Evolutionary conservation across 2,329 filamentous ascomycete genomes (phyloP).

Genomic region (Fusarium equiseti): DNA sequence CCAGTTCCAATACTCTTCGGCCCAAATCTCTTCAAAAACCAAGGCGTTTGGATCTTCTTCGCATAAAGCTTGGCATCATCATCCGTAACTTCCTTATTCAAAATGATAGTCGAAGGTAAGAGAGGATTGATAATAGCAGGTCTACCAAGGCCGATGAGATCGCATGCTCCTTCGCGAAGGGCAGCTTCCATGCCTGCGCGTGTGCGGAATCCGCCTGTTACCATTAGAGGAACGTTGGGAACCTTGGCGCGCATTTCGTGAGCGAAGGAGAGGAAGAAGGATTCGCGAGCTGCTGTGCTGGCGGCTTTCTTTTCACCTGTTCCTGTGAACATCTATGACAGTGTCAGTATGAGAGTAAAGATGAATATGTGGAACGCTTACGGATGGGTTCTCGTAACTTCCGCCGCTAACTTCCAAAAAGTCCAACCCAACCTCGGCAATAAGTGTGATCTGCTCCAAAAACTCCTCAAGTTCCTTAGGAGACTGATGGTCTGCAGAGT

Average conservation of each 20-base stretch:
- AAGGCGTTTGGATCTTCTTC: constrained; percentile 23
- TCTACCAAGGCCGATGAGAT: constrained; percentile 57
- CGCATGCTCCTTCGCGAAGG: constrained; percentile 54
- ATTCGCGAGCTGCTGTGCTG: constrained; percentile 68
- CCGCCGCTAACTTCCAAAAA: constrained; percentile 78
- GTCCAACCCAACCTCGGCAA: constrained; percentile 66
- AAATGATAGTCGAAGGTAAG: constrained; percentile 50
- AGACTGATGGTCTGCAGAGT: constrained; percentile 68
- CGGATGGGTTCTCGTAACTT: constrained; percentile 65
- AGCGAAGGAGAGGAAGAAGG: constrained; percentile 77
- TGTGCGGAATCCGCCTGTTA: constrained; percentile 73
- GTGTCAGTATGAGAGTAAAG: not conserved
- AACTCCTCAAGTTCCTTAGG: constrained; percentile 60
- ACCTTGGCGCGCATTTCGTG: constrained; percentile 61
- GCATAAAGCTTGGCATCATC: constrained; percentile 31
- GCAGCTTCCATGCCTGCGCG: constrained; percentile 57
- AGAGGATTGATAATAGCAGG: constrained; percentile 55
- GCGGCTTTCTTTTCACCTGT: constrained; percentile 18
- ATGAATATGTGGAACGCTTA: constrained; percentile 38
- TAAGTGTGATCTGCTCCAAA: constrained; percentile 67
- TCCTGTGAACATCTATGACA: constrained; percentile 53
- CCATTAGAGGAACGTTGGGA: constrained; percentile 61
- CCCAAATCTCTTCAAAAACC: constrained; percentile 31
- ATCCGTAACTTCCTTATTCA: constrained; percentile 30
- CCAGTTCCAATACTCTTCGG: constrained; percentile 37